Percentiles rank a stretch among this genome's conserved stretches.
Evolutionary conservation across 78 protist species (phyloP).

Genomic region (Parvularia atlantis): DNA sequence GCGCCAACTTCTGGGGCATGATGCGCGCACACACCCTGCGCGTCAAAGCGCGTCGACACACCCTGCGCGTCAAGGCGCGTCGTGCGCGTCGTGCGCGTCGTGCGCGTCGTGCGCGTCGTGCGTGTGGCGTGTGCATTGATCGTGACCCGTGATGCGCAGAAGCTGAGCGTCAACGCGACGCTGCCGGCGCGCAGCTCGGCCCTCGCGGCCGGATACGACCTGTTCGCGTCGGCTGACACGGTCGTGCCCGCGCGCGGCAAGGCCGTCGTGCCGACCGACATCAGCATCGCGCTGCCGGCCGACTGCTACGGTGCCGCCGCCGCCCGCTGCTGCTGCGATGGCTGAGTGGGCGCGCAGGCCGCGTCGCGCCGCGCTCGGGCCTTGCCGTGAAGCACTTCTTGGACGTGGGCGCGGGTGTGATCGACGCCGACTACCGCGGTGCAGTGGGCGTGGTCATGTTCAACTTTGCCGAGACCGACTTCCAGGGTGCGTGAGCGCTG

Average conservation of each 20-base stretch:
- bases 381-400: conserved; percentile 66
- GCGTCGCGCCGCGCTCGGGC: conserved; percentile 63
- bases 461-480: conserved; percentile 49
- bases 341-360: not conserved
- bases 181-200: conserved; percentile 47
- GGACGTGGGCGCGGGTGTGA: conserved; percentile 69
- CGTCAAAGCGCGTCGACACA: no score
- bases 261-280: conserved; percentile 59
- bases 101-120: no score
- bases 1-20: no score
- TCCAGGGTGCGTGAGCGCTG: not conserved
- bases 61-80: no score
- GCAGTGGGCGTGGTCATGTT: conserved; percentile 69
- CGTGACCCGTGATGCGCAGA: no score
- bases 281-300: conserved; percentile 51
- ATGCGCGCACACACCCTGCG: no score
- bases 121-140: no score
- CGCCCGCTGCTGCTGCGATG: not conserved
- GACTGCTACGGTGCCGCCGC: conserved; percentile 60
- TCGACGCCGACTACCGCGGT: conserved; percentile 70
- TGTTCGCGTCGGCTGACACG: conserved; percentile 34
- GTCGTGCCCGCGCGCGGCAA: conserved; percentile 58
- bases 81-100: no score
- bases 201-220: conserved; percentile 72
- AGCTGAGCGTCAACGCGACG: no score